Evolutionary conservation across 169 alveolate species (phyloP), one percentile per base, ranked within the genome.

Genomic region (Cytauxzoon felis): DNA sequence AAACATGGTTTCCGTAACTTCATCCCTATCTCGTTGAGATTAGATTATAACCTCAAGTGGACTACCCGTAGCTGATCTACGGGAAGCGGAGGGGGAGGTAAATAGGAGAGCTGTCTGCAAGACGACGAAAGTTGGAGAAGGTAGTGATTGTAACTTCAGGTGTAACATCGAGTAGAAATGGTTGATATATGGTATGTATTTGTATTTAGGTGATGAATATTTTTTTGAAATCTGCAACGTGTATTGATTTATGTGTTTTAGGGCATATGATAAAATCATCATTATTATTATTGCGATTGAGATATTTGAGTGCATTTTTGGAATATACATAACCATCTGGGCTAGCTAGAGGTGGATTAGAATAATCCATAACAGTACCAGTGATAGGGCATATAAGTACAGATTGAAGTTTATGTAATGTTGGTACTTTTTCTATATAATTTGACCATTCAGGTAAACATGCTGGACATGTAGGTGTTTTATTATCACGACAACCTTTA

Each of bases 321-420:
- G 93, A 86, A 30, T 72, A 61, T 11, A 88, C 93, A 58, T 67
- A 78, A 1, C 93, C 93, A 43, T 68, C 83, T 5, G 93, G 93
- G 30, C 87, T 75, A 9, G 92, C 88, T 38, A 79, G 79, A n/a
- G 95, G 94, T n/a, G 93, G 93, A 47, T 90, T 88, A 23, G 84
- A 72, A 54, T 80, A 88, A 63, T 70, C 91, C 93, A 90, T 90
- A 0, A 88, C 78, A 45, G 87, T 83, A 30, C 91, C 92, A 1
- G 94, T 89, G 19, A 88, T 76, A 6, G 93, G 92, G 30, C 95
- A 91, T 9, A 91, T 64, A 54, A 91, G 72, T 16, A 81, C 69
- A 16, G 92, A 84, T 53, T 82, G 83, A 19, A 89, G 84, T 41
- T 81, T 80, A 69, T 72, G 92, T 29, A 90, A 66, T n/a, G 80